These are phyloP conservation scores for Dendryphion nanum DNA, from an alignment of 2,329 filamentous ascomycete species.

Conservation along the genomic window DNA sequence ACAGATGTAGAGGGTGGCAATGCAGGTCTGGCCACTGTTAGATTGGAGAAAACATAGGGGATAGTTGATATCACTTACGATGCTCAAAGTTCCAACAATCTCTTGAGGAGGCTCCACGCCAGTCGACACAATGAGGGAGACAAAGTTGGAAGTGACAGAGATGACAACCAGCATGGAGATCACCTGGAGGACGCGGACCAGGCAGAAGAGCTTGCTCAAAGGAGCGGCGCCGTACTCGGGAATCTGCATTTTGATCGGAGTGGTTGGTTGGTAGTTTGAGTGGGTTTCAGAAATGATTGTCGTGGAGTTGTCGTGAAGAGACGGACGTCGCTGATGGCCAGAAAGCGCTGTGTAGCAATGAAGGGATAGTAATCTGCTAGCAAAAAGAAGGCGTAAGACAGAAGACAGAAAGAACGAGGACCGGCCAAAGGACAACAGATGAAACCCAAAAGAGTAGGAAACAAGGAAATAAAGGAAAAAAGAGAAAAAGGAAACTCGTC, in stretches of 20 bases:
- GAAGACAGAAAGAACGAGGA: no score
- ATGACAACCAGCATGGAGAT: conserved; percentile 73
- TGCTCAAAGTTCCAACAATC: conserved; percentile 73
- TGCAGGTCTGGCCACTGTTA: conserved; percentile 61
- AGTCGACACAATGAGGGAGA: conserved; percentile 68
- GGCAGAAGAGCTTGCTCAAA: conserved; percentile 74
- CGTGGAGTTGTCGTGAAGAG: conserved; percentile 16
- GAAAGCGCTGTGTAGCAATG: conserved; percentile 23
- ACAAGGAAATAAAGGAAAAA: conserved; percentile 30
- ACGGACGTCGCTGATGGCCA: conserved; percentile 16
- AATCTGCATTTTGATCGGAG: conserved; percentile 49
- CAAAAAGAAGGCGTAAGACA: conserved; percentile 31
- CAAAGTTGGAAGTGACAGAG: conserved; percentile 79
- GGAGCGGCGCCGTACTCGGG: conserved; percentile 64
- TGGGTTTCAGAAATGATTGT: conserved; percentile 1
- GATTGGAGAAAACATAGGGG: conserved; percentile 1
- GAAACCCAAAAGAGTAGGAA: conserved; percentile 22
- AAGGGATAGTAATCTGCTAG: conserved; percentile 36
- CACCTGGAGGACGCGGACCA: conserved; percentile 68
- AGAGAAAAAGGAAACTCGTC: conserved; percentile 35
- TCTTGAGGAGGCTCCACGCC: conserved; percentile 67
- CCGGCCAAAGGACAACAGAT: conserved; percentile 27
- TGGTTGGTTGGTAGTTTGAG: conserved; percentile 13
- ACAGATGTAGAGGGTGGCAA: conserved; percentile 73
- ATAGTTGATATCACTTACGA: conserved; percentile 58